Conservation (phyloP, 345 rosid genomes). For the Eucalyptus leucophloia region DNA sequence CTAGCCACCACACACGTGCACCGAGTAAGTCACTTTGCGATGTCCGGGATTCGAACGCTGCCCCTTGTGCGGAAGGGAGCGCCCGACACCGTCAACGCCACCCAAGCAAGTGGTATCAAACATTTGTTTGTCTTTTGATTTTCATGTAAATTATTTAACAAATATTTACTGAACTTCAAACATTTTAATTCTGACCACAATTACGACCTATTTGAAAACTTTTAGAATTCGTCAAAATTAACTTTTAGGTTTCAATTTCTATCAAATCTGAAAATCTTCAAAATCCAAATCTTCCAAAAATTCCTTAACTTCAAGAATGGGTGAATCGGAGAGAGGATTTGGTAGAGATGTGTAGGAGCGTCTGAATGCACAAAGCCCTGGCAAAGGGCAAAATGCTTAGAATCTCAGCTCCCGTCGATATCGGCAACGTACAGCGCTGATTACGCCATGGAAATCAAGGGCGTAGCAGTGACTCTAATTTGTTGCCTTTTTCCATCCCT, state of each 20-base stretch:
- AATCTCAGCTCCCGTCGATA: constrained; percentile 26
- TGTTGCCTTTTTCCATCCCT: constrained; percentile 21
- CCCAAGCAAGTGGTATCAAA: too few relatives aligned
- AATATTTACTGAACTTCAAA: background rate
- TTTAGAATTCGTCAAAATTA: background rate
- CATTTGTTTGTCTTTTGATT: background rate
- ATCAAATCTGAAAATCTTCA: background rate
- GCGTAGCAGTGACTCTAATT: constrained; percentile 74
- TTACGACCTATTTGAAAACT: background rate
- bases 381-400: constrained; percentile 9
- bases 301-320: background rate
- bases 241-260: background rate
- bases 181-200: background rate
- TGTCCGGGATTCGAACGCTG: too few relatives aligned
- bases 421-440: constrained; percentile 81
- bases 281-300: background rate
- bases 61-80: too few relatives aligned
- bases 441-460: constrained; percentile 12
- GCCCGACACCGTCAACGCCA: too few relatives aligned
- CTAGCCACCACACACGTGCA: too few relatives aligned
- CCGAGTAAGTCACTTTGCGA: too few relatives aligned
- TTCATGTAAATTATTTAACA: background rate
- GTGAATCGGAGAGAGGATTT: background rate
- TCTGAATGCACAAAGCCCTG: constrained; percentile 37
- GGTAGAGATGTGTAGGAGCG: constrained; percentile 6